phyloP scores from a whole-genome alignment of 2,329 filamentous ascomycete species.

The Nemania abortiva region DNA sequence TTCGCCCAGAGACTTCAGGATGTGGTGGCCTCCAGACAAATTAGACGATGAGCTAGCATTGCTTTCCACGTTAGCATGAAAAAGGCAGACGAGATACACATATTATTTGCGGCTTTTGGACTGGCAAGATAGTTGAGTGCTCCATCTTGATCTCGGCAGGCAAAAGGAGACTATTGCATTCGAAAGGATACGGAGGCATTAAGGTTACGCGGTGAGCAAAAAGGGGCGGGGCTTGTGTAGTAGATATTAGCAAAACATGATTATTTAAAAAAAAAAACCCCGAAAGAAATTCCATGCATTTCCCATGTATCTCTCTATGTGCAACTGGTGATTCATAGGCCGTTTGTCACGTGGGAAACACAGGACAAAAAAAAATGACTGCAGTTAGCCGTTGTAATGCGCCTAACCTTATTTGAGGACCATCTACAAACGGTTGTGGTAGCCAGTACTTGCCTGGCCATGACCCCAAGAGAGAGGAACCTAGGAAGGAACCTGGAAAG shows the following conservation, averaged over 20 bases:
- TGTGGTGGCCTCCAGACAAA: slow-evolving; percentile 23
- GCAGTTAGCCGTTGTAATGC: slow-evolving; percentile 54
- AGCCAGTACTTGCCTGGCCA: slow-evolving; percentile 28
- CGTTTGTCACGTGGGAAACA: slow-evolving; percentile 57
- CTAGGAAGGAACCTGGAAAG: background rate
- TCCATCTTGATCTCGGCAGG: background rate
- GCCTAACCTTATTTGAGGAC: slow-evolving; percentile 55
- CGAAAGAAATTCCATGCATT: background rate
- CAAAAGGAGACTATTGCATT: slow-evolving; percentile 1
- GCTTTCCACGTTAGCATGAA: slow-evolving; percentile 3
- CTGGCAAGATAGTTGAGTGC: background rate
- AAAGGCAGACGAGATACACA: background rate
- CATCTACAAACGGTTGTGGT: slow-evolving; percentile 52
- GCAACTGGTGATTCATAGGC: slow-evolving; percentile 41
- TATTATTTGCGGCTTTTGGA: background rate
- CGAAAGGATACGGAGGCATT: background rate
- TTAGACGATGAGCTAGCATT: slow-evolving; percentile 1
- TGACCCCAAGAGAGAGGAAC: slow-evolving; percentile 7
- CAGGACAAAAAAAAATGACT: slow-evolving; percentile 51
- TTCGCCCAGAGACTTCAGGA: slow-evolving; percentile 37
- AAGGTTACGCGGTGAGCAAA: background rate
- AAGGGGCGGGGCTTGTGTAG: background rate
- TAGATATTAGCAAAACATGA: slow-evolving; percentile 3
- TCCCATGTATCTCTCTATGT: slow-evolving; percentile 28
- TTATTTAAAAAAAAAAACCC: background rate